A percentile compares a stretch with the other conserved stretches of the same genome.
These are phyloP conservation scores for Colletotrichum scovillei DNA, from an alignment of 2,329 filamentous ascomycete genomes.

Conservation along the genomic window DNA sequence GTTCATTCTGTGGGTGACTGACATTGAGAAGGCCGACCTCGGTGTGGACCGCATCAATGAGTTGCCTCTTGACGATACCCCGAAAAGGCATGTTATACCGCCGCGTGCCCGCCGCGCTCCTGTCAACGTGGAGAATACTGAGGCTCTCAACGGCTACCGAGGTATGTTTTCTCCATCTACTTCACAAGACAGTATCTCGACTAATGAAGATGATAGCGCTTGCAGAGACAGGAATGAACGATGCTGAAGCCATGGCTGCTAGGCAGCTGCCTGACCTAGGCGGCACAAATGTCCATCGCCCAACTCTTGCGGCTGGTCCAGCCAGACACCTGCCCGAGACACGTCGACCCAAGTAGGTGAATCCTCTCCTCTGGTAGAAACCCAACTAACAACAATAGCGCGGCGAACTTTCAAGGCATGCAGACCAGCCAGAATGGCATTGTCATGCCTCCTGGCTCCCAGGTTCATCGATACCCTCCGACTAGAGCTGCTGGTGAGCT, in stretches of 20 bases:
- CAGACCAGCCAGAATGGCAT: constrained; percentile 18
- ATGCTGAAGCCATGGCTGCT: constrained; percentile 44
- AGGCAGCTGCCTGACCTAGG: constrained; percentile 39
- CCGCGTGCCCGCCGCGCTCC: constrained; percentile 7
- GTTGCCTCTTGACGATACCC: constrained; percentile 40
- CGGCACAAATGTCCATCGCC: constrained; percentile 16
- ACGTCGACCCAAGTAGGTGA: constrained; percentile 3
- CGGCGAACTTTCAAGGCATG: not conserved
- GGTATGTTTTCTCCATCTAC: not conserved
- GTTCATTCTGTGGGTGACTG: not conserved
- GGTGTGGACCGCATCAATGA: constrained; percentile 41
- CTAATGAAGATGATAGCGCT: constrained; percentile 34
- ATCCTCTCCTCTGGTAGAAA: not conserved
- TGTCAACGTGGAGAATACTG: not conserved
- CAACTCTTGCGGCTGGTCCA: not conserved
- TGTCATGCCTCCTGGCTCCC: constrained; percentile 6
- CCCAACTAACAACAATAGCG: not conserved
- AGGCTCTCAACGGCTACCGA: constrained; percentile 15
- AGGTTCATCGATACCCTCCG: not conserved
- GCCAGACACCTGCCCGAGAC: not conserved
- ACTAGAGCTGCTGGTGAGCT: not conserved
- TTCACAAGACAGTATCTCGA: not conserved
- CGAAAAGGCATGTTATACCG: not conserved
- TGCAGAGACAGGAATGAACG: constrained; percentile 41
- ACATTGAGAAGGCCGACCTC: constrained; percentile 42